Evolutionary conservation across 306 rosid genomes (phyloP), one percentile per base, ranked within the genome.

Genomic region (Pyrus betulifolia): DNA sequence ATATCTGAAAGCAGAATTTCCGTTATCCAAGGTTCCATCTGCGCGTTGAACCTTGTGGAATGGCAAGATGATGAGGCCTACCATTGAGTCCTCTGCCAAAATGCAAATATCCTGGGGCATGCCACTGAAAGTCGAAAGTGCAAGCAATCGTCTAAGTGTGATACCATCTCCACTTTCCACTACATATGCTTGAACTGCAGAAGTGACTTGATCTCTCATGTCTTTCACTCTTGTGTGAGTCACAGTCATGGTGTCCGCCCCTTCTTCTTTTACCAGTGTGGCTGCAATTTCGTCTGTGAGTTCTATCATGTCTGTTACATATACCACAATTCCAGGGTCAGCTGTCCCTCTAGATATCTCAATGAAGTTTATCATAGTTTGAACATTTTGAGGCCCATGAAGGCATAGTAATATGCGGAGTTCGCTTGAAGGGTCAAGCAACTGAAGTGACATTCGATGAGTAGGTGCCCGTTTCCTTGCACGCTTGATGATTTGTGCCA

Each of bases 61-160:
- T 58, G 97, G 99, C 76, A 95, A 79, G 59, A 95, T 80, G 84
- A 95, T 87, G 70, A 95, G 92, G 35, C 97, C 89, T 13, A 80
- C 79, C 87, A 69, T 85, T 75, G 87, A 80, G 11, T 95, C 92
- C 72, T 90, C 99, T 42, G 97, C 99, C 73, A 95, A 76, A 81
- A 66, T 12, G 85, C 93, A 88, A 3, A 95, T 76, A 22, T 89
- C 91, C 40, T 80, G 86, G 23, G 97, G 80, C 97, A 92, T 85
- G 65, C 51, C 83, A 79, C 77, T 87, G 79, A 90, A 74, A 17
- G 91, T 70, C 4, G 97, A 89, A 52, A 90, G 83, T 15, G 87
- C 93, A 62, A 89, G 59, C 73, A 88, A 58, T 81, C 97, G 84
- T 75, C 83, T 82, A 17, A 92, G 74, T 0, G 81, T 81, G 35